Evolutionary conservation across 305 asterid genomes (phyloP), one percentile per base, ranked within the genome.

Genomic region (Andrographis paniculata): DNA sequence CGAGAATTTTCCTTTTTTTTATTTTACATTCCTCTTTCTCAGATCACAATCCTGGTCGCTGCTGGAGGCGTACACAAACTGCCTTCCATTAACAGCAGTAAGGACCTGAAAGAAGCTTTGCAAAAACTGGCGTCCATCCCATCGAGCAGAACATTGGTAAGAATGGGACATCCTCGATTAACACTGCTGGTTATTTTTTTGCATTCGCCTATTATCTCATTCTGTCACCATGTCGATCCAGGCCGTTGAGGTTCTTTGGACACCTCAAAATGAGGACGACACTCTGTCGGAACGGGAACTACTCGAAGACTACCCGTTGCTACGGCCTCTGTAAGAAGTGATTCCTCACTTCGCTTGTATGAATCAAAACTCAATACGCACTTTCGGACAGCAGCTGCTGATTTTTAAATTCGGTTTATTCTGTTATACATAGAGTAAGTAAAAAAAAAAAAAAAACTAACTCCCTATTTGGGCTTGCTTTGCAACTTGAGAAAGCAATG

Each of bases 231-330:
- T 61, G 18, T 40, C 15, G 12, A 22, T 65, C 46, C 79, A 86
- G 96, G 96, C 96, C 2, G 93, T 86, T 2, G 96, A 86, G 76
- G 84, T 86, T 60, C 67, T 86, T 19, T 86, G 96, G 96, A 86
- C 96, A 11, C 96, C 96, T 20, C 96, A 82, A 51, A 73, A 73
- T 14, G 94, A 86, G 66, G 76, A 70, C 6, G 94, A 77, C 64
- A 63, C 79, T 3, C 62, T 86, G 30, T 75, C 96, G 8, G 96
- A 86, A 66, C 75, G 81, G 56, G 86, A 86, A 67, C 71, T 86
- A 28, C 83, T 86, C 6, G 79, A 82, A 59, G 94, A 86, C 57
- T 86, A 86, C 75, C 84, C 96, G 9, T 65, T 82, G 20, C 47
- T 86, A 61, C 68, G 85, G 57, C 96, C 94, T 53, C 76, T 86